Evolutionary conservation across 1,284 basidiomycete genomes (phyloP).

Genomic region (Cutaneotrichosporon dermatis): DNA sequence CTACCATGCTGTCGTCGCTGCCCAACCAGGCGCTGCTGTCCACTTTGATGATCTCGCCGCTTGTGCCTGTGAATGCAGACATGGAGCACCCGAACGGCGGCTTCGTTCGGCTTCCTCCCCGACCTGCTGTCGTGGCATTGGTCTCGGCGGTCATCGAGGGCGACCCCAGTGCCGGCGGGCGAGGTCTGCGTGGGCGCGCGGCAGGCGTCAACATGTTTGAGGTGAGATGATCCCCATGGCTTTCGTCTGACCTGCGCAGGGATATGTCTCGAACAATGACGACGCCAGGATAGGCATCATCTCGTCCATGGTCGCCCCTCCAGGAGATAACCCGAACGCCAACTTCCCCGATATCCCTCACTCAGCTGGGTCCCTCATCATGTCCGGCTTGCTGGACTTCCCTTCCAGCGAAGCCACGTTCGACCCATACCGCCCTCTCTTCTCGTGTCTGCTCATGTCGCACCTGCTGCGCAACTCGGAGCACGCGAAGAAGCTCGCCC

Average conservation of each 20-base stretch:
- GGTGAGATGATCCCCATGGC: slow-evolving; percentile 23
- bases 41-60: slow-evolving; percentile 47
- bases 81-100: slow-evolving; percentile 48
- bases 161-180: slow-evolving; percentile 37
- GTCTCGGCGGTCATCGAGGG: slow-evolving; percentile 43
- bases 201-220: slow-evolving; percentile 52
- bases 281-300: slow-evolving; percentile 49
- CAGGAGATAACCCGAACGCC: slow-evolving; percentile 27
- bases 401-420: slow-evolving; percentile 38
- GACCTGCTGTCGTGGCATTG: slow-evolving; percentile 49
- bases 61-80: slow-evolving; percentile 49
- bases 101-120: slow-evolving; percentile 45
- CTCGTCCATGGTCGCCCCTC: slow-evolving; percentile 35
- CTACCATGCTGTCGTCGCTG: slow-evolving; percentile 50
- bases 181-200: slow-evolving; percentile 46
- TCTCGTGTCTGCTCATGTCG: slow-evolving; percentile 53
- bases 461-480: slow-evolving; percentile 56
- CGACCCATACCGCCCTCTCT: slow-evolving; percentile 55
- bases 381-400: slow-evolving; percentile 52
- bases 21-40: slow-evolving; percentile 54
- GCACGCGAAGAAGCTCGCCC: slow-evolving; percentile 54
- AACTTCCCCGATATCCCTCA: slow-evolving; percentile 28
- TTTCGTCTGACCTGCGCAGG: slow-evolving; percentile 20
- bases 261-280: slow-evolving; percentile 47
- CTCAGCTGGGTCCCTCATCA: slow-evolving; percentile 53